Evolutionary conservation across 1,284 basidiomycete genomes (phyloP).

Genomic region (Entoloma clypeatum): DNA sequence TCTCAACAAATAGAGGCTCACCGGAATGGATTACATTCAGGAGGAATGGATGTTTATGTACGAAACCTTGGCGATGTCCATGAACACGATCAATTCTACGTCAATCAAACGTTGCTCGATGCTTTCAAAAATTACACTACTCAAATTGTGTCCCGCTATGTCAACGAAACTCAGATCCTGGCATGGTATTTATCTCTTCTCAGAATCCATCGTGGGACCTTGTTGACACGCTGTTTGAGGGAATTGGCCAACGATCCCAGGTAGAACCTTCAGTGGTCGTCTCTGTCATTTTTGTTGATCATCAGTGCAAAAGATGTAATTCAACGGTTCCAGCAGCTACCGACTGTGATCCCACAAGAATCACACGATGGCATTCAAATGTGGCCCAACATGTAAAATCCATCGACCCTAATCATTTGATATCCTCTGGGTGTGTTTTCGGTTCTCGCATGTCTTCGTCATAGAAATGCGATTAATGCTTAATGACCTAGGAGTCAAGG

Average conservation of each 20-base stretch:
- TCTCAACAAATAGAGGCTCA: neutral
- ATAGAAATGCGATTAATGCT: neutral
- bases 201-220: constrained; percentile 2
- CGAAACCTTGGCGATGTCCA: constrained; percentile 41
- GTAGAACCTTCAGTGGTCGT: constrained; percentile 22
- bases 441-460: neutral
- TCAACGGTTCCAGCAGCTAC: constrained; percentile 44
- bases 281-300: neutral
- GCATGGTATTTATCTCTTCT: constrained; percentile 38
- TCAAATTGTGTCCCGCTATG: constrained; percentile 51
- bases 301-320: constrained; percentile 41
- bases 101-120: constrained; percentile 42
- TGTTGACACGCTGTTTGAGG: constrained; percentile 27
- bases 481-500: constrained; percentile 47
- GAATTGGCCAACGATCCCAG: constrained; percentile 65
- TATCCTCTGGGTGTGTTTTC: constrained; percentile 52
- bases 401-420: constrained; percentile 61
- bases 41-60: constrained; percentile 65
- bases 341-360: constrained; percentile 44
- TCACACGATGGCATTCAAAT: constrained; percentile 54
- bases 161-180: constrained; percentile 47
- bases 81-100: constrained; percentile 58
- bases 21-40: constrained; percentile 30
- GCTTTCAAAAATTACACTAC: constrained; percentile 56
- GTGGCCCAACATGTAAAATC: constrained; percentile 42